Conservation (phyloP, 2,329 filamentous ascomycete species). For the Phialophora macrospora region DNA sequence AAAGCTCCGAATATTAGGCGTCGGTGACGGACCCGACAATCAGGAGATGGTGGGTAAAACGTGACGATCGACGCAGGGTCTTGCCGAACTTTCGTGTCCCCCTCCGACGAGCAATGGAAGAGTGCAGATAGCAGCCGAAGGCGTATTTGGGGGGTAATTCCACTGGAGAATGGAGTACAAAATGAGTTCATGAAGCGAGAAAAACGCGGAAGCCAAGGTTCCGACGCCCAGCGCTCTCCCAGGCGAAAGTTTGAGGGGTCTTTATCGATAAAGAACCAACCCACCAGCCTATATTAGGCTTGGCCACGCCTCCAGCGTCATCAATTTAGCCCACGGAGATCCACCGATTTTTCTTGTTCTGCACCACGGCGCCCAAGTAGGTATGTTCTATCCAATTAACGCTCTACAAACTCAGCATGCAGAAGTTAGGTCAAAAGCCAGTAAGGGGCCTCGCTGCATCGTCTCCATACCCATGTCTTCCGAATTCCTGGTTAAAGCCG, state of each 20-base stretch:
- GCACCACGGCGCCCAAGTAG: not conserved
- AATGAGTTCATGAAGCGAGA: not conserved
- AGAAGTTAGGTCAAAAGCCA: not conserved
- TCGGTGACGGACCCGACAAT: conserved; percentile 1
- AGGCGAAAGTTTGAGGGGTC: not conserved
- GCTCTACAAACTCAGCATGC: not conserved
- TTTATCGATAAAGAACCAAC: not conserved
- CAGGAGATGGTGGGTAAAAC: not conserved
- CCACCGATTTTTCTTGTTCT: not conserved
- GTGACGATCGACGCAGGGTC: conserved; percentile 6
- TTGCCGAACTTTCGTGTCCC: not conserved
- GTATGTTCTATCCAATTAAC: not conserved
- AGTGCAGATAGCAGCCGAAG: not conserved
- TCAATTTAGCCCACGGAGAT: not conserved
- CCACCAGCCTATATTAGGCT: not conserved
- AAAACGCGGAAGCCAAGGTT: not conserved
- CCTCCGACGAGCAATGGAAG: conserved; percentile 7
- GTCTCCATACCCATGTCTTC: not conserved
- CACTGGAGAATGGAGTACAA: not conserved
- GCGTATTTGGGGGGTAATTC: not conserved
- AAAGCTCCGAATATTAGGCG: not conserved
- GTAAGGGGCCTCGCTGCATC: not conserved
- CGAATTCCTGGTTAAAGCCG: not conserved
- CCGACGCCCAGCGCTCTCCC: not conserved
- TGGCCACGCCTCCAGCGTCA: not conserved